Evolutionary conservation across 1,284 basidiomycete genomes (phyloP).

Genomic region (Tetrapyrgos nigripes): DNA sequence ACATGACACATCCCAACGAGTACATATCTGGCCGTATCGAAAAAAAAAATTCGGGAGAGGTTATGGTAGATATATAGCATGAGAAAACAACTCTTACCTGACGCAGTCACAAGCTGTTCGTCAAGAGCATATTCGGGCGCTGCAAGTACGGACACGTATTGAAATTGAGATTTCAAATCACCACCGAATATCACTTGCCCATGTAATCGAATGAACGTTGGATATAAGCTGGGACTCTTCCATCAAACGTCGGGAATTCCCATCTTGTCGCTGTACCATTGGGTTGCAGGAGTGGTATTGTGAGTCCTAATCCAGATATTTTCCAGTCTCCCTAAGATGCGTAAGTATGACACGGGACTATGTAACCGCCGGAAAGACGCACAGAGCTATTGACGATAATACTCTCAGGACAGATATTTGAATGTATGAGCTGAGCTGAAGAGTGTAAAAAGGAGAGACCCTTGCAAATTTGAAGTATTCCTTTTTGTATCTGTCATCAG

Average conservation of each 20-base stretch:
- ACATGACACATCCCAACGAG: slow-evolving; percentile 90
- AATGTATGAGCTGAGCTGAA: slow-evolving; percentile 91
- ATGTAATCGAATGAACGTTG: slow-evolving; percentile 97
- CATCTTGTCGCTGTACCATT: slow-evolving; percentile 82
- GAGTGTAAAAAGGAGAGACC: slow-evolving; percentile 93
- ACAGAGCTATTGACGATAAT: slow-evolving; percentile 89
- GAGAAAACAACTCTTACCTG: too few relatives aligned
- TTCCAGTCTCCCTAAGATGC: slow-evolving; percentile 95
- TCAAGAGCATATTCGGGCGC: slow-evolving; percentile 97
- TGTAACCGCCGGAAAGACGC: slow-evolving; percentile 35
- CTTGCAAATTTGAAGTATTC: slow-evolving; percentile 92
- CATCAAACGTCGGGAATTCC: slow-evolving; percentile 91
- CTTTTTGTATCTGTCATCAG: slow-evolving; percentile 89
- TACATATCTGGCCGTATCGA: too few relatives aligned
- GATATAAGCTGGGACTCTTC: slow-evolving; percentile 78
- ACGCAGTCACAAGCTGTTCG: slow-evolving; percentile 83
- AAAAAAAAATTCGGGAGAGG: too few relatives aligned
- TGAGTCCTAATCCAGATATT: slow-evolving; percentile 88
- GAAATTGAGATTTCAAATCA: background rate
- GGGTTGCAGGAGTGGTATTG: slow-evolving; percentile 76
- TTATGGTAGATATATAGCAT: too few relatives aligned
- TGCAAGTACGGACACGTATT: slow-evolving; percentile 31
- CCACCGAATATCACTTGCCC: slow-evolving; percentile 53
- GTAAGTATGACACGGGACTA: slow-evolving; percentile 11
- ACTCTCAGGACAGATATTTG: slow-evolving; percentile 88